These are phyloP conservation scores for Botrytis galanthina DNA, from an alignment of 2,329 filamentous ascomycete species.

Conservation along the genomic window DNA sequence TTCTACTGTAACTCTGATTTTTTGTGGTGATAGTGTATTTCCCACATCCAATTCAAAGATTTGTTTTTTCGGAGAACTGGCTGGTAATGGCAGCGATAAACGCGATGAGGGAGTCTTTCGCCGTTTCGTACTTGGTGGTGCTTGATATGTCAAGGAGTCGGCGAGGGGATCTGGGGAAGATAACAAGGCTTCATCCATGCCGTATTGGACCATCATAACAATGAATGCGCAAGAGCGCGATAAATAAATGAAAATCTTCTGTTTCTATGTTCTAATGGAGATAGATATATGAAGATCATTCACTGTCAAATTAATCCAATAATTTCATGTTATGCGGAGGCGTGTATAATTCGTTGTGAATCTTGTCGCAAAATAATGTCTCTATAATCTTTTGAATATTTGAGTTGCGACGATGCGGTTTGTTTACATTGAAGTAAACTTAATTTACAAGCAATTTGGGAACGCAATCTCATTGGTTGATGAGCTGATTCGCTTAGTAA, in stretches of 20 bases:
- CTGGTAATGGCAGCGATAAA: constrained; percentile 31
- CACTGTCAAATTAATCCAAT: background rate
- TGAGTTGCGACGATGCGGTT: constrained; percentile 18
- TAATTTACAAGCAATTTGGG: background rate
- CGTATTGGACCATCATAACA: constrained; percentile 19
- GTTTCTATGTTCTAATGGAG: constrained; percentile 8
- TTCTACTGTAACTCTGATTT: constrained; percentile 39
- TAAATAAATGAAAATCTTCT: background rate
- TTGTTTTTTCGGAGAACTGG: constrained; percentile 39
- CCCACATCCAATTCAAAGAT: constrained; percentile 40
- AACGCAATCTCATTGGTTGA: background rate
- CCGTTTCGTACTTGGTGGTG: constrained; percentile 34
- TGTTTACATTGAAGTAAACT: constrained; percentile 16
- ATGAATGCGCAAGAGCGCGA: constrained; percentile 11
- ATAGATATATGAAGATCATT: constrained; percentile 18
- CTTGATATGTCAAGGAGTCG: constrained; percentile 32
- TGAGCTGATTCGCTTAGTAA: background rate
- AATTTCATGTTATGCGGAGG: constrained; percentile 2
- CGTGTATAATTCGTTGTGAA: constrained; percentile 10
- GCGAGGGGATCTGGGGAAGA: constrained; percentile 41
- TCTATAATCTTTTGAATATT: background rate
- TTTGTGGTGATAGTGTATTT: constrained; percentile 38
- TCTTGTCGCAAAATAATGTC: constrained; percentile 22
- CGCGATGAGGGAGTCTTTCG: constrained; percentile 28
- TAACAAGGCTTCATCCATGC: constrained; percentile 29